Conservation (phyloP, 1,139 yeast genomes). For the Protomyces lactucae-debilis region DNA sequence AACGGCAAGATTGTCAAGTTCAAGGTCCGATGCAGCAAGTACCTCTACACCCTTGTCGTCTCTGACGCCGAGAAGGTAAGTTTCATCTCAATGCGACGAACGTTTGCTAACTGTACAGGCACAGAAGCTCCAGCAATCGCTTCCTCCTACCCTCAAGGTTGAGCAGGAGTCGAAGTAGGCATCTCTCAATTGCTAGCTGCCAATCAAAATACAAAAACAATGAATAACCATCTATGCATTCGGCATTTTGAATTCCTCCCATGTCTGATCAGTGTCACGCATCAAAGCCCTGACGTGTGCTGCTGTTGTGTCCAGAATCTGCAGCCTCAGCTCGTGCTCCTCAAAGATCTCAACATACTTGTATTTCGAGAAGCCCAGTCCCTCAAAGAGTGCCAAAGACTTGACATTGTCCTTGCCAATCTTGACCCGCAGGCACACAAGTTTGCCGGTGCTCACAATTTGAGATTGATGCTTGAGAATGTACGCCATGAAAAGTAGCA, state of each 20-base stretch:
- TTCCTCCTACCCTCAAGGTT: conserved; percentile 59
- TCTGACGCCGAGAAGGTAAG: conserved; percentile 78
- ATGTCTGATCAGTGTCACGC: not conserved
- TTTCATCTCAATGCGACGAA: not conserved
- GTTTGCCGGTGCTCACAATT: not conserved
- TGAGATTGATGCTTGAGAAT: not conserved
- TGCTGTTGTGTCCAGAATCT: not conserved
- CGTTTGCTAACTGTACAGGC: conserved; percentile 44
- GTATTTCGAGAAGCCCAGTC: conserved; percentile 7
- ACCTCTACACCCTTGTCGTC: conserved; percentile 93
- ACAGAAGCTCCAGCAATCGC: conserved; percentile 94
- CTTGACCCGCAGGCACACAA: conserved; percentile 9
- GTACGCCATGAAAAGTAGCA: conserved; percentile 21
- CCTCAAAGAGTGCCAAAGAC: conserved; percentile 15
- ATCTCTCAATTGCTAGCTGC: not conserved
- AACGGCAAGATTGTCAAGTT: conserved; percentile 95
- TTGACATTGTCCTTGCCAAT: conserved; percentile 21
- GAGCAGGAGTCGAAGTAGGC: conserved; percentile 17
- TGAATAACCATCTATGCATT: not conserved
- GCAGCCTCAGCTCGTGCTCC: conserved; percentile 48
- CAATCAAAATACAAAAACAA: not conserved
- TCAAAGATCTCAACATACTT: conserved; percentile 16
- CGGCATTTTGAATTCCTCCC: not conserved
- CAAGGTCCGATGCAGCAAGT: conserved; percentile 96
- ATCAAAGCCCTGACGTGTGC: not conserved